Percentiles rank a stretch among this genome's conserved stretches.
Conservation (phyloP, 768 basidiomycete genomes). For the Lentinula detonsa region DNA sequence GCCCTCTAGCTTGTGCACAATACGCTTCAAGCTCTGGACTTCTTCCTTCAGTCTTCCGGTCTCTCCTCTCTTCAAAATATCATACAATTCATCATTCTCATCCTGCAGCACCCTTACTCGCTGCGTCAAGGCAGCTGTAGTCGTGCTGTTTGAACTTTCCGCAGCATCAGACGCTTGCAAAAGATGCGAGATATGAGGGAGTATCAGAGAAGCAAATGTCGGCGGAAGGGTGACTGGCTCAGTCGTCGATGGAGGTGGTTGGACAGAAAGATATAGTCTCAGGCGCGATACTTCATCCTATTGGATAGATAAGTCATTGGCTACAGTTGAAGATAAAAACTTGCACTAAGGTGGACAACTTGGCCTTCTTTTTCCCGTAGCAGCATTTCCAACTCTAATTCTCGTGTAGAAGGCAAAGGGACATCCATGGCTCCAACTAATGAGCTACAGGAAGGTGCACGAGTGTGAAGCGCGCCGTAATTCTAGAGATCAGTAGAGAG, state of each 20-base stretch:
- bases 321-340: conserved; percentile 9
- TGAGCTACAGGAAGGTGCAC: not conserved
- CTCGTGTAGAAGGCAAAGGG: conserved; percentile 54
- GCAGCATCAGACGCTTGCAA: conserved; percentile 23
- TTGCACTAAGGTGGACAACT: conserved; percentile 65
- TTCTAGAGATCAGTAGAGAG: not conserved
- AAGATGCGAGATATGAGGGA: conserved; percentile 57
- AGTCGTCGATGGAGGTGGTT: conserved; percentile 52
- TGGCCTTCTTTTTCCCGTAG: conserved; percentile 73
- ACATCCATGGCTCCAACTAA: conserved; percentile 45
- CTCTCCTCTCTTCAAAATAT: conserved; percentile 66
- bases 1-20: conserved; percentile 63
- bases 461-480: not conserved
- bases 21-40: conserved; percentile 59
- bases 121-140: conserved; percentile 66
- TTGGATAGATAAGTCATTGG: conserved; percentile 12
- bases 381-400: conserved; percentile 76
- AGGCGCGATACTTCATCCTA: conserved; percentile 73
- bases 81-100: conserved; percentile 84
- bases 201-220: conserved; percentile 57
- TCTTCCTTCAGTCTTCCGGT: conserved; percentile 81
- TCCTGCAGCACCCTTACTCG: conserved; percentile 69
- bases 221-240: conserved; percentile 69
- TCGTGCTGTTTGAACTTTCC: conserved; percentile 45
- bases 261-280: conserved; percentile 56